Base-by-base conservation (phyloP, 148 eudicot genomes). In the Camellia sinensis region DNA sequence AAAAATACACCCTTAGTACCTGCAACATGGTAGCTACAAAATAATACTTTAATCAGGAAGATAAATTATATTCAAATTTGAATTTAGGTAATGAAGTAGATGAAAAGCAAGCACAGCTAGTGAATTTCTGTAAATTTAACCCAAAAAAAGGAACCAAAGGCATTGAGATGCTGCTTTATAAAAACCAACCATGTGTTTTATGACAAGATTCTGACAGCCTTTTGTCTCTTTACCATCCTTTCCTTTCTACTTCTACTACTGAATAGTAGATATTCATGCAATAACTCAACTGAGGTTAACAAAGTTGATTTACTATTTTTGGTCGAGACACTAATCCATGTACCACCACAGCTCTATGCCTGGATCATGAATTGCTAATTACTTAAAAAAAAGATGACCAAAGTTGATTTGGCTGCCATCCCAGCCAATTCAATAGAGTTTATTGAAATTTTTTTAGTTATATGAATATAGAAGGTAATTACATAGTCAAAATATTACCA, bases 21-120 rank as follows among this genome's bases (percentile, higher is more conserved):
- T 65, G 99, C 92, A 84, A 96, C 83, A 83, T 93, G 99, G 85
- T 91, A 96, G 80, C 99, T 96, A 80, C 62, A 77, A 83, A 43
- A 80, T 70, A 83, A 80, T 68, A 73, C 19, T 59, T 48, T 57
- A 44, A 83, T 87, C 63, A 85, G 81, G 59, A 71, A 73, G 71
- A 57, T 29, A 76, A 60, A 14, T 0, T 48, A 68, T 6, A 76
- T 44, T 7, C 13, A 7, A 22, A 75, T 11, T 17, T 68, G 17
- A 18, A 76, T 11, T 19, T 17, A 76, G 52, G 70, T 63, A 13
- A 68, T 59, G 68, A 62, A 61, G 66, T 67, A 61, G 48, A 67
- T 61, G 19, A 60, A 29, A 44, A 71, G 18, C 22, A 43, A 29
- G 8, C 17, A 67, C 37, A 21, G 10, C 29, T 10, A 46, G 43